Base-by-base conservation (phyloP, 2,329 filamentous ascomycete species). In the Emergomyces pasteurianus region DNA sequence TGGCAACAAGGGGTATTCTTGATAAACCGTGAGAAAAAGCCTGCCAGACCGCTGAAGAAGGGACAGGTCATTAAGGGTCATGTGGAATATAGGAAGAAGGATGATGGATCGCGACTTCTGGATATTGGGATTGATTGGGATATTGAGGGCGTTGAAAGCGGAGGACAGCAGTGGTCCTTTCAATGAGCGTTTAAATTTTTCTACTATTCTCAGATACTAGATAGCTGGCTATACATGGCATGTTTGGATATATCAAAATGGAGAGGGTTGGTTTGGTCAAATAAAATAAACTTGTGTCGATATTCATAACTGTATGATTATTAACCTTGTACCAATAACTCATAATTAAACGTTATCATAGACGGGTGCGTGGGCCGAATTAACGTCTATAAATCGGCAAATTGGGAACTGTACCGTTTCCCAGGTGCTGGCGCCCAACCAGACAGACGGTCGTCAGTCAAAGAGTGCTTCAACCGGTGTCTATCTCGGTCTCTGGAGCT, bases 1-100 rank as follows among this genome's bases (percentile, higher is more conserved):
- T 97, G 92, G 92, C 88, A 87, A 74, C 91, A 95, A 71, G 89
- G 87, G 1, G 77, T 96, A 28, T 78, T 92, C 63, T 76, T 95
- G 58, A 81, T 87, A 63, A 85, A 90, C 60, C 79, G 81, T 40
- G 72, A 70, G 42, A 79, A 82, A 47, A 77, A 83, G 60, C 70
- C 77, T 14, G 68, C 77, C 34, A 69, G 72, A 50, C 71, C 76
- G 46, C 67, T 82, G 63, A 81, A 81, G 66, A 79, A 79, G 56
- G 83, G 80, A 2, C 77, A 83, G 56, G 79, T 79, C 62, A 73
- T 95, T 28, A 79, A 77, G 54, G 91, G 90, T 10, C 80, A 83
- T 46, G 79, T 95, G 59, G 81, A 82, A 47, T 95, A 92, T 71
- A 78, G 83, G 59, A 87, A 88, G 66, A 83, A 86, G 16, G 78